phyloP scores from a whole-genome alignment of 148 eudicot species.

The Talinum fruticosum region DNA sequence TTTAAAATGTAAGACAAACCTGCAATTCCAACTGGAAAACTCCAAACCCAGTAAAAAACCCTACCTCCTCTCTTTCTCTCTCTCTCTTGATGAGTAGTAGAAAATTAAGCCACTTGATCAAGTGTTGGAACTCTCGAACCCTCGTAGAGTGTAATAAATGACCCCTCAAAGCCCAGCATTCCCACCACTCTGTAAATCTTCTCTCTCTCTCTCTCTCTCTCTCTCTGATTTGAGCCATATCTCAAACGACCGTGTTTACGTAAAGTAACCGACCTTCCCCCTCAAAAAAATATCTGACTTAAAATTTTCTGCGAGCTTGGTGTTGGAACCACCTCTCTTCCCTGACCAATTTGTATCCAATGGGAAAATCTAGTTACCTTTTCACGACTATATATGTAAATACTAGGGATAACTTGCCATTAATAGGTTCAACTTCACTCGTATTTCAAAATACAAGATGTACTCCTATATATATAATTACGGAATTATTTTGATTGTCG shows the following conservation, averaged over 20 bases:
- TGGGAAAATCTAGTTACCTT: neutral
- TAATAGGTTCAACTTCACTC: too few relatives aligned
- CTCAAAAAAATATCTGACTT: slow-evolving; percentile 1
- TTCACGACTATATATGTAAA: neutral
- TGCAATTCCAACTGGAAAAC: slow-evolving; percentile 35
- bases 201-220: slow-evolving; percentile 8
- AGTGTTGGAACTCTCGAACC: slow-evolving; percentile 81
- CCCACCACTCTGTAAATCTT: slow-evolving; percentile 46
- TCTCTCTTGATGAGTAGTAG: neutral
- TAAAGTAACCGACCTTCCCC: slow-evolving; percentile 33
- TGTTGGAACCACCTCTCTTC: neutral
- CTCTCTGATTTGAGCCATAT: neutral
- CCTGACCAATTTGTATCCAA: neutral
- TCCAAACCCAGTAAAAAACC: slow-evolving; percentile 18
- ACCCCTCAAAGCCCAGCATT: slow-evolving; percentile 90
- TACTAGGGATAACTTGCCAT: too few relatives aligned
- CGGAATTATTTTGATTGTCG: too few relatives aligned
- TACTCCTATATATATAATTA: too few relatives aligned
- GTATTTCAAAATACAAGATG: too few relatives aligned
- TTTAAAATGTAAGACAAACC: slow-evolving; percentile 25
- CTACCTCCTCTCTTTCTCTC: neutral
- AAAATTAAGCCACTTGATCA: slow-evolving; percentile 28
- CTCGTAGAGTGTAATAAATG: slow-evolving; percentile 69
- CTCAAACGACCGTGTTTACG: slow-evolving; percentile 18
- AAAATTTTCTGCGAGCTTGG: neutral